Evolutionary conservation across 1,139 yeast species (phyloP).

Genomic region (Saccharomyces hybrid): DNA sequence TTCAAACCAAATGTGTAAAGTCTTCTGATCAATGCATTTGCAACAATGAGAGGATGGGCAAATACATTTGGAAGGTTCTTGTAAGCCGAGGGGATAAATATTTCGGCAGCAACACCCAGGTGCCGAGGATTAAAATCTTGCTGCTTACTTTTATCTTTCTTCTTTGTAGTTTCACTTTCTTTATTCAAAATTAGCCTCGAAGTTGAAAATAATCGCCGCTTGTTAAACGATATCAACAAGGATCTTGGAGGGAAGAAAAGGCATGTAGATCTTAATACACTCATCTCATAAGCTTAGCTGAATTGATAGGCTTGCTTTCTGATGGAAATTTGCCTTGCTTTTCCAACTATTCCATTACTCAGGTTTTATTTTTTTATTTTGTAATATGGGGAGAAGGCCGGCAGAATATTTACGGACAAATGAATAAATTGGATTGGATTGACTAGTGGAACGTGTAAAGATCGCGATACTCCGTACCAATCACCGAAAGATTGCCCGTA

Average conservation of each 20-base stretch:
- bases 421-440: neutral
- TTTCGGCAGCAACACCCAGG: conserved; percentile 42
- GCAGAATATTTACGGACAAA: neutral
- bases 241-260: neutral
- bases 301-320: neutral
- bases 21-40: conserved; percentile 41
- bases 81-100: conserved; percentile 44
- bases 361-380: too few relatives aligned
- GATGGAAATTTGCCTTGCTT: neutral
- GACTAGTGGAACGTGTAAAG: neutral
- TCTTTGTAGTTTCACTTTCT: conserved; percentile 2
- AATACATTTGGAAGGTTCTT: conserved; percentile 40
- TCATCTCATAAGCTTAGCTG: neutral
- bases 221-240: neutral
- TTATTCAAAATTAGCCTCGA: conserved; percentile 5
- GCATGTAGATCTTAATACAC: neutral
- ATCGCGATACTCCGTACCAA: neutral
- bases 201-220: neutral
- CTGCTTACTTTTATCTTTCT: conserved; percentile 5
- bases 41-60: conserved; percentile 36
- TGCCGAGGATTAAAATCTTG: conserved; percentile 34
- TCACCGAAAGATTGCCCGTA: too few relatives aligned
- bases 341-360: neutral
- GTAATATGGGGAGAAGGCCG: neutral
- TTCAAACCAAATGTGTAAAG: conserved; percentile 51